Evolutionary conservation across 257 asterid species (phyloP).

Genomic region (Solanum verrucosum): DNA sequence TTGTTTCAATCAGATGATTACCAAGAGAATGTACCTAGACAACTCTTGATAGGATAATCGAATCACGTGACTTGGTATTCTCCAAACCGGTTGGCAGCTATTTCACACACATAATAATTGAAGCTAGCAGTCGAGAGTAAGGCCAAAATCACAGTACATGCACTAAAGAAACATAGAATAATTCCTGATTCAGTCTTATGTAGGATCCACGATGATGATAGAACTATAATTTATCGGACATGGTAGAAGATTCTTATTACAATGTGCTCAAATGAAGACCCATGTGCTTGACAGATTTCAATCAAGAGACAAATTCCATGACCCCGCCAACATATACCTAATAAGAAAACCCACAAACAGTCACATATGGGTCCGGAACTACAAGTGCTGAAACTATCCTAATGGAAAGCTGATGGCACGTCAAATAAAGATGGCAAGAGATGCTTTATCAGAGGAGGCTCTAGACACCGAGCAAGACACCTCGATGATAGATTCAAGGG

Average conservation of each 20-base stretch:
- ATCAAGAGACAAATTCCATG: background rate
- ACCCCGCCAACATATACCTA: background rate
- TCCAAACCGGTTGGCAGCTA: background rate
- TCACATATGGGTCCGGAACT: conserved; percentile 10
- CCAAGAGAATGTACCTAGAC: background rate
- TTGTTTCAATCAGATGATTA: background rate
- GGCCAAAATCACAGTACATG: background rate
- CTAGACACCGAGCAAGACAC: background rate
- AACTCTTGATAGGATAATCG: background rate
- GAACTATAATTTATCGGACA: background rate
- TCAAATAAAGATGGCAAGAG: background rate
- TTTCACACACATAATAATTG: background rate
- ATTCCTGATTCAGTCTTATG: background rate
- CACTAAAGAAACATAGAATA: background rate
- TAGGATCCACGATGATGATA: background rate
- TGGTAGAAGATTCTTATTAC: background rate
- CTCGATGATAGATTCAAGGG: background rate
- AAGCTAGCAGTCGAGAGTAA: background rate
- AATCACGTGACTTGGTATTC: background rate
- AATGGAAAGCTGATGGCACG: background rate
- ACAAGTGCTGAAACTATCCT: conserved; percentile 1
- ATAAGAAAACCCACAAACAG: conserved; percentile 4
- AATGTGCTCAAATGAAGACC: background rate
- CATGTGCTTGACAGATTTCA: conserved; percentile 3
- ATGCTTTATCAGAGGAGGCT: background rate